Base-by-base conservation (phyloP, 2,329 filamentous ascomycete genomes). In the Penicillium vulpinum region DNA sequence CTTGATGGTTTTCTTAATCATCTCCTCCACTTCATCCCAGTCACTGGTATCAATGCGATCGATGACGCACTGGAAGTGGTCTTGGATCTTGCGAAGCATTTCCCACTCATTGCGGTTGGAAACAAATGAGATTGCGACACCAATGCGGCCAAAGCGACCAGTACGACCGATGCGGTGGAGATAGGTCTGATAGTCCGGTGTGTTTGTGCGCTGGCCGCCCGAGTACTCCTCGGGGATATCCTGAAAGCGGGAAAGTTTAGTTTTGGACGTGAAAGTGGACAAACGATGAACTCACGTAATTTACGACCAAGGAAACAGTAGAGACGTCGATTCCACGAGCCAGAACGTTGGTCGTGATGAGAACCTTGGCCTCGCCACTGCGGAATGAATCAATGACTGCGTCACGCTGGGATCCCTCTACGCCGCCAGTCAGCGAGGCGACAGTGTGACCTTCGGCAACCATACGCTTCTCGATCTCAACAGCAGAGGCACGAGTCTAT, bases 111-210 rank as follows among this genome's bases (percentile, higher is more conserved):
- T 85, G 71, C 87, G 86, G 77, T 95, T 92, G 66, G 92, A 90
- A 51, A 99, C 91, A 67, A 99, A 97, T 63, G 89, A 95, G 72
- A 99, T 92, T 57, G 91, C 92, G 66, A 97, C 94, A 69, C 94
- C 94, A 33, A 97, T 92, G 74, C 93, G 92, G 56, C 94, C 94
- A 68, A 99, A 99, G 64, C 94, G 90, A 62, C 94, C 94, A 15
- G 94, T 99, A 70, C 94, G 91, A 60, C 94, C 94, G 67, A 99
- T 99, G 72, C 94, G 90, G 82, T 99, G 94, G 47, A 99, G 88
- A 72, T 99, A 99, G 0, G 94, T 99, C 79, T 97, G 92, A 45
- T 87, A 87, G 71, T 99, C 94, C 15, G 93, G 89, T 31, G 83
- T 78, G 39, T 89, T 87, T 70, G 88, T 88, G 22, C 74, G 74